Conservation (phyloP, 768 basidiomycete genomes). For the Kwoniella mangroviensis region DNA sequence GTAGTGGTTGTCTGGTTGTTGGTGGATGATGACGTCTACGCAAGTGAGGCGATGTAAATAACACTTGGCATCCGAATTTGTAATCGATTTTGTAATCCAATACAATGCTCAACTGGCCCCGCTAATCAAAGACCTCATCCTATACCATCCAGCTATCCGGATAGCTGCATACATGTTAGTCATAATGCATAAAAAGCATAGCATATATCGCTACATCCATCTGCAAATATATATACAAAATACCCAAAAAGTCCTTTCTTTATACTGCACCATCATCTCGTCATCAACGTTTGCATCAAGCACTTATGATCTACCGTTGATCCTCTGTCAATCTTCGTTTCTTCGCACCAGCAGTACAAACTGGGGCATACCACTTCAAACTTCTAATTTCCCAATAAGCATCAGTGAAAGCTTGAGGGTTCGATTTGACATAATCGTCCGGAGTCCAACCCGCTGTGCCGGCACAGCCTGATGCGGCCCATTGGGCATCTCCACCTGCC, state of each 20-base stretch:
- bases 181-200: neutral
- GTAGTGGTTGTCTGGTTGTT: neutral
- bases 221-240: constrained; percentile 1
- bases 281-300: neutral
- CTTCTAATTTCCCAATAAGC: constrained; percentile 24
- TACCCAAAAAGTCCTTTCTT: constrained; percentile 6
- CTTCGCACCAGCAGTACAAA: neutral
- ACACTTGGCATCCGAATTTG: neutral
- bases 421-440: constrained; percentile 17
- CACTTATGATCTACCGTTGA: neutral
- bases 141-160: too few relatives aligned
- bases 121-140: too few relatives aligned
- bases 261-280: neutral
- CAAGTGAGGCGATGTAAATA: constrained; percentile 5
- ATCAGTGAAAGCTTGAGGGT: constrained; percentile 17
- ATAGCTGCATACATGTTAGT: too few relatives aligned
- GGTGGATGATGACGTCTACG: constrained; percentile 8
- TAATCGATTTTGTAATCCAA: neutral
- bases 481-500: constrained; percentile 10
- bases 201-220: neutral
- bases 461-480: constrained; percentile 13
- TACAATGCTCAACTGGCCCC: too few relatives aligned
- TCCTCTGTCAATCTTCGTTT: neutral
- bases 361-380: constrained; percentile 14
- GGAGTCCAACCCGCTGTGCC: constrained; percentile 7